Conservation (phyloP, 371 early-diverging fungal species). For the Rhizomucor pusillus region DNA sequence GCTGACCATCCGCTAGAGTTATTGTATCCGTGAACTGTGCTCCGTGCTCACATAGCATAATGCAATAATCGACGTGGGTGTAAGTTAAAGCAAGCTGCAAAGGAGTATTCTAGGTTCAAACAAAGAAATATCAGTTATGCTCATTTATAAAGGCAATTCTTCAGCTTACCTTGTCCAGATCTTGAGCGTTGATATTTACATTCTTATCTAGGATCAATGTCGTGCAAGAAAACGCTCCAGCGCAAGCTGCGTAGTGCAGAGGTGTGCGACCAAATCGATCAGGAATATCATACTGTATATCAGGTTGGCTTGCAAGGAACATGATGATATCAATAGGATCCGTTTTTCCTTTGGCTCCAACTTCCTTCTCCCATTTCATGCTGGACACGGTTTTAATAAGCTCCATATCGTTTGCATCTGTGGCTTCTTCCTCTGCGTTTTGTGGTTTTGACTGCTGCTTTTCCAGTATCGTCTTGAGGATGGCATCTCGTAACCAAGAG, state of each 20-base stretch:
- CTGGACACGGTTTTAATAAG: not conserved
- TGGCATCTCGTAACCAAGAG: not conserved
- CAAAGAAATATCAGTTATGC: not conserved
- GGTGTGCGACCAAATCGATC: conserved; percentile 51
- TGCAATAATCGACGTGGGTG: conserved; percentile 51
- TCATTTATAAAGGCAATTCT: not conserved
- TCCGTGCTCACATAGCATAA: conserved; percentile 52
- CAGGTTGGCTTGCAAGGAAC: conserved; percentile 23
- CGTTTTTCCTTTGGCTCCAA: conserved; percentile 10
- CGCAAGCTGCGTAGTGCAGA: conserved; percentile 58
- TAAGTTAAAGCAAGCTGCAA: conserved; percentile 48
- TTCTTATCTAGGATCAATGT: conserved; percentile 36
- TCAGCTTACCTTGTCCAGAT: conserved; percentile 45
- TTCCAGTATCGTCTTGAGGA: not conserved
- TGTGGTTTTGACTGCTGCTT: not conserved
- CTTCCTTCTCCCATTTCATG: conserved; percentile 15
- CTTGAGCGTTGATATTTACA: conserved; percentile 35
- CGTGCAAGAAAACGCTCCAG: conserved; percentile 58
- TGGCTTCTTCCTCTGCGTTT: too few relatives aligned
- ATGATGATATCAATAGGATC: conserved; percentile 62
- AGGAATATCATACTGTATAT: conserved; percentile 21
- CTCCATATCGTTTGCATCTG: not conserved
- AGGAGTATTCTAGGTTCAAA: conserved; percentile 38
- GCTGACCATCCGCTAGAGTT: conserved; percentile 25
- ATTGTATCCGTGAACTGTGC: conserved; percentile 22